Evolutionary conservation across 495 filamentous ascomycete genomes (phyloP).

Genomic region (Tuber brumale): DNA sequence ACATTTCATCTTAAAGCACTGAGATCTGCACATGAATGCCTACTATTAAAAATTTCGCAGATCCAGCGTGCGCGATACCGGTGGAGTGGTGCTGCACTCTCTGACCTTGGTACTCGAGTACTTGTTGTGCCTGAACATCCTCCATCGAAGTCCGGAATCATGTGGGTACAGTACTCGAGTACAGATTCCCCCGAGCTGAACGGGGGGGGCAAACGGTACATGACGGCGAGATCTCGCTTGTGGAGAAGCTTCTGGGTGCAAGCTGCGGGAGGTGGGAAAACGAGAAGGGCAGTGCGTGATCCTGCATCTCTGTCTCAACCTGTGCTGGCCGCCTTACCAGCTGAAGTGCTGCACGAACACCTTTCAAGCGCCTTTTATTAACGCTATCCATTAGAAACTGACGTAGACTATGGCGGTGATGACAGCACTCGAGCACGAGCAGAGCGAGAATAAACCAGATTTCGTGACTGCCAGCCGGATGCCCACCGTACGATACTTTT

Average conservation of each 20-base stretch:
- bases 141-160: neutral
- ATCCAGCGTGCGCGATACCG: neutral
- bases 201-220: neutral
- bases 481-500: neutral
- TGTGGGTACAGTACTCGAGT: neutral
- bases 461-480: neutral
- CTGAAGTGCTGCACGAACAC: neutral
- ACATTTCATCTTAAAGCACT: neutral
- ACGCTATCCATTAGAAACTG: neutral
- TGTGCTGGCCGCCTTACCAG: neutral
- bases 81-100: neutral
- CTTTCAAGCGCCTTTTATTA: neutral
- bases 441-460: neutral
- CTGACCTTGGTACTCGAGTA: neutral
- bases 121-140: neutral
- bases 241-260: neutral
- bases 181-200: neutral
- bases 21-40: neutral
- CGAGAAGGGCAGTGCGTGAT: neutral
- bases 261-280: neutral
- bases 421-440: no score
- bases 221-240: neutral
- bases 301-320: neutral
- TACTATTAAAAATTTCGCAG: neutral
- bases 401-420: neutral